Evolutionary conservation across 257 asterid genomes (phyloP).

Genomic region (Solanum dulcamara): DNA sequence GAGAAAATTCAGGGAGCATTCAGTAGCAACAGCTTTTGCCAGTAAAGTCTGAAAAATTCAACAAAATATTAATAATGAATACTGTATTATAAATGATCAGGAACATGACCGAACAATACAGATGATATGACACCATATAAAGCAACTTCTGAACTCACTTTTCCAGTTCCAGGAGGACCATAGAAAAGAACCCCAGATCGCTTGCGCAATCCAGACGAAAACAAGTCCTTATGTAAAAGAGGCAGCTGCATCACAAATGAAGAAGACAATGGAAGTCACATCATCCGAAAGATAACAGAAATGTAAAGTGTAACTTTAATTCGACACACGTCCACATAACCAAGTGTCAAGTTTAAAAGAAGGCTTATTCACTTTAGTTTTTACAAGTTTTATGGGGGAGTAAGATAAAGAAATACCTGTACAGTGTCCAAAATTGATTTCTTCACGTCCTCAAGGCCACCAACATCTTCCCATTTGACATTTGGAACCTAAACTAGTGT

Average conservation of each 20-base stretch:
- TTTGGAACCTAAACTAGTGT: conserved; percentile 55
- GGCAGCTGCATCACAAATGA: conserved; percentile 55
- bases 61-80: background rate
- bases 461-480: conserved; percentile 97
- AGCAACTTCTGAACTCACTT: conserved; percentile 37
- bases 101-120: background rate
- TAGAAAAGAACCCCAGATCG: conserved; percentile 98
- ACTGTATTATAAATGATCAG: background rate
- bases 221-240: conserved; percentile 88
- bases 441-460: conserved; percentile 98
- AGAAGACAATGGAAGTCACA: conserved; percentile 8
- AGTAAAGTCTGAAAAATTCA: conserved; percentile 63
- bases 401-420: conserved; percentile 44
- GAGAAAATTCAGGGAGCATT: conserved; percentile 87
- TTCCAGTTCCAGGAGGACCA: conserved; percentile 99
- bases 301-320: background rate
- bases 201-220: conserved; percentile 95
- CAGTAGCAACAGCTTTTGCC: conserved; percentile 99
- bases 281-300: background rate
- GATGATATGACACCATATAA: background rate
- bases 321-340: background rate
- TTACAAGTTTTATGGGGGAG: background rate
- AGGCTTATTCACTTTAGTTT: background rate
- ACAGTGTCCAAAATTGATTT: conserved; percentile 90
- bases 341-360: background rate